Conservation (phyloP, 2,329 filamentous ascomycete species). For the Penicillium sp. region DNA sequence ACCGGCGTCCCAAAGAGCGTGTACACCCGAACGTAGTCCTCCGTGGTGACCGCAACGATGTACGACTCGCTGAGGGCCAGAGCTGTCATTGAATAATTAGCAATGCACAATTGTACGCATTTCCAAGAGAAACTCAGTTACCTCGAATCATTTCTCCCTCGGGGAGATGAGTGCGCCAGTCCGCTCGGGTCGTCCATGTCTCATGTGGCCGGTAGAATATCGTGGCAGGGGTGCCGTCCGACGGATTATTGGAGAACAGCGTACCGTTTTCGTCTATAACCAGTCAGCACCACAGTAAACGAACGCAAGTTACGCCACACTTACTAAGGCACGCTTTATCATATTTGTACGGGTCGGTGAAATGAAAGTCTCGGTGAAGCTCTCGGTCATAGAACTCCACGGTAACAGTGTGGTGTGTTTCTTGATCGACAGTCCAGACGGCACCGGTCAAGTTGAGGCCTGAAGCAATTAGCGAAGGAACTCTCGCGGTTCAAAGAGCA, state of each 20-base stretch:
- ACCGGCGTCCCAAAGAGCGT: constrained; percentile 88
- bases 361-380: constrained; percentile 88
- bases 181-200: constrained; percentile 83
- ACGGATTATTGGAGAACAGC: constrained; percentile 74
- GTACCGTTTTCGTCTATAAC: constrained; percentile 64
- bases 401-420: constrained; percentile 85
- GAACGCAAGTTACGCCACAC: constrained; percentile 13
- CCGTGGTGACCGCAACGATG: constrained; percentile 78
- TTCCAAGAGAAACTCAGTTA: constrained; percentile 14
- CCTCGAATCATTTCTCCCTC: constrained; percentile 71
- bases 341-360: constrained; percentile 91
- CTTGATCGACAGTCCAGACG: constrained; percentile 95
- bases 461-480: constrained; percentile 25
- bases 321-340: constrained; percentile 86
- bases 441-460: constrained; percentile 83
- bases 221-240: constrained; percentile 61
- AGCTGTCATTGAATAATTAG: constrained; percentile 39
- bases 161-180: constrained; percentile 87
- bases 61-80: constrained; percentile 90
- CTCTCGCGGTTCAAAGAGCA: background rate
- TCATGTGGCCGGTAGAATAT: constrained; percentile 98
- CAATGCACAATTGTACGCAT: background rate
- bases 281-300: constrained; percentile 18
- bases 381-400: constrained; percentile 97
- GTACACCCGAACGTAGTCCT: constrained; percentile 85